These are phyloP conservation scores for Teunomyces cretensis DNA, from an alignment of 805 yeast species.

Conservation along the genomic window DNA sequence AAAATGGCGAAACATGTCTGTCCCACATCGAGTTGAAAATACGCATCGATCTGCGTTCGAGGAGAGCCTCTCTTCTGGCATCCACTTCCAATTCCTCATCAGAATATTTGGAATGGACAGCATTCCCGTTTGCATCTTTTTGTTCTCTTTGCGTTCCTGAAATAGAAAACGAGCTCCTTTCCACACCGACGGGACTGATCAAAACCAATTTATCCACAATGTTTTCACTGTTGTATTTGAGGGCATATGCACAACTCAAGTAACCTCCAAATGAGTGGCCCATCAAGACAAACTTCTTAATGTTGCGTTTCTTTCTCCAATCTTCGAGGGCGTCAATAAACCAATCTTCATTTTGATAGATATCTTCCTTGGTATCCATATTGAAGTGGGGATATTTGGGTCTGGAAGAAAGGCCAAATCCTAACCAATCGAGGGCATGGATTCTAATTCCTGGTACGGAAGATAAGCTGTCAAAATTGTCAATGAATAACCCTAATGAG, in stretches of 20 bases:
- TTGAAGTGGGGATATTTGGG: constrained; percentile 42
- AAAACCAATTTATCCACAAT: constrained; percentile 39
- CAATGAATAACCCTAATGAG: constrained; percentile 76
- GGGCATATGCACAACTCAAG: constrained; percentile 41
- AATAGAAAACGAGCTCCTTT: constrained; percentile 32
- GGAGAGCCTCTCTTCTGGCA: constrained; percentile 8
- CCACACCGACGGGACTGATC: constrained; percentile 45
- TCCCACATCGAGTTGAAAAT: constrained; percentile 50
- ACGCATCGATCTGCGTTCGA: constrained; percentile 16
- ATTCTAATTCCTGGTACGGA: constrained; percentile 54
- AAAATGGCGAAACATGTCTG: constrained; percentile 53
- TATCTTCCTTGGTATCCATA: constrained; percentile 31
- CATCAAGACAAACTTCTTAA: constrained; percentile 34
- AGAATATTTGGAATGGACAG: neutral
- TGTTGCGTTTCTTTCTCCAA: constrained; percentile 39
- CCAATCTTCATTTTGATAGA: constrained; percentile 42
- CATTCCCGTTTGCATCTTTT: constrained; percentile 25
- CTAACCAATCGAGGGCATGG: constrained; percentile 70
- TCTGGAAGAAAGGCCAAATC: constrained; percentile 69
- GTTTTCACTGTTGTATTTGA: constrained; percentile 37
- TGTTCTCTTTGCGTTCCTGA: constrained; percentile 10
- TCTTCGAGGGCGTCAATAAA: constrained; percentile 43
- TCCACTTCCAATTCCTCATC: constrained; percentile 8
- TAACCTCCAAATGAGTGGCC: constrained; percentile 50
- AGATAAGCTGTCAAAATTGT: constrained; percentile 56